Evolutionary conservation across 345 rosid genomes (phyloP).

Genomic region (Cardamine chenopodiifolia): DNA sequence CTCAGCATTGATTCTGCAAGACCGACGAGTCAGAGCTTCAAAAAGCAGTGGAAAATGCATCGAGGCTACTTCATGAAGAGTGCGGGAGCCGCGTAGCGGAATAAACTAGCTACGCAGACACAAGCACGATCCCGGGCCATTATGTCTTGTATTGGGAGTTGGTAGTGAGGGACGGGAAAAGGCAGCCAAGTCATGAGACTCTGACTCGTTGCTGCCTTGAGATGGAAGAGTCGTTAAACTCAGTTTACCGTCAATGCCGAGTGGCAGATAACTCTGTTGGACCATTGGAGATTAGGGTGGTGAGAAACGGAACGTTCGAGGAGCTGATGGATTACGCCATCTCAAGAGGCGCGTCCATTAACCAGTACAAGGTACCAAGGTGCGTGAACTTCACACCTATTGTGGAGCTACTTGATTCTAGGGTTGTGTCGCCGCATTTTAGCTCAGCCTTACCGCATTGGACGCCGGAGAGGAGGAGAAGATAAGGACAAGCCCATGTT

Average conservation of each 20-base stretch:
- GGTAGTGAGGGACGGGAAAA: slow-evolving; percentile 51
- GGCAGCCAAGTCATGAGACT: slow-evolving; percentile 53
- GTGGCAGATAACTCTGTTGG: slow-evolving; percentile 86
- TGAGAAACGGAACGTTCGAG: slow-evolving; percentile 86
- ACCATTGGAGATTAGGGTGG: slow-evolving; percentile 80
- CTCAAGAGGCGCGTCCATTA: slow-evolving; percentile 93
- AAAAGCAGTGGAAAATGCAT: slow-evolving; percentile 72
- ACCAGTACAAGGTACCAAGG: slow-evolving; percentile 94
- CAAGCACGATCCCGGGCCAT: slow-evolving; percentile 85
- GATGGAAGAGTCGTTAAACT: slow-evolving; percentile 91
- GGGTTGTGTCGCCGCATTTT: slow-evolving; percentile 70
- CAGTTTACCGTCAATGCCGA: slow-evolving; percentile 88
- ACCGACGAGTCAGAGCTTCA: slow-evolving; percentile 94
- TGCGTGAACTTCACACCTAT: slow-evolving; percentile 90
- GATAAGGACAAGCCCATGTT: slow-evolving; percentile 32
- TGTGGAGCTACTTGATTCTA: slow-evolving; percentile 81
- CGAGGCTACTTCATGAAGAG: slow-evolving; percentile 43
- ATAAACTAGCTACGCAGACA: slow-evolving; percentile 88
- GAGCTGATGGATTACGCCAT: slow-evolving; percentile 96
- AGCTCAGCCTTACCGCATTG: slow-evolving; percentile 79
- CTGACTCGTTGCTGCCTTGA: slow-evolving; percentile 68
- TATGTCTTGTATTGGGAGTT: slow-evolving; percentile 91
- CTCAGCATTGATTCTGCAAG: slow-evolving; percentile 88
- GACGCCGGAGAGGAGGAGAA: slow-evolving; percentile 69
- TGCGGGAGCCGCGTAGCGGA: slow-evolving; percentile 75